Base-by-base conservation (phyloP, 768 basidiomycete genomes). In the Trametes punicea region DNA sequence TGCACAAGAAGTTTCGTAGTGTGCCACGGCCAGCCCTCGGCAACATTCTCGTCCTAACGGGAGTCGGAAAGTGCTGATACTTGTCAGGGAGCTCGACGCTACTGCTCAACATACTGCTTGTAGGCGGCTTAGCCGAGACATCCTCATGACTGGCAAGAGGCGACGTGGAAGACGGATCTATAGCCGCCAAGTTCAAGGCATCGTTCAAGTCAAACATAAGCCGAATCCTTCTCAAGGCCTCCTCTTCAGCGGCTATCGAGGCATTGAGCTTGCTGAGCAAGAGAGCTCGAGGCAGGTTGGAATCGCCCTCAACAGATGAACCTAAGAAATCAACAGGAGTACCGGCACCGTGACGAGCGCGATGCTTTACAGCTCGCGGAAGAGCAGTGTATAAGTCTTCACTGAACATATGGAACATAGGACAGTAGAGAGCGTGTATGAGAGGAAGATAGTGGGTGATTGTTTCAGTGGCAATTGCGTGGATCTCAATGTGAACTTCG, bases 61-160 rank as follows among this genome's bases (percentile, higher is more conserved):
- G 61, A 2, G 61, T 62, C 13, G 49, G 29, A 25, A 62, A 15
- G 33, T 57, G 58, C 8, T 57, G 49, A n/a, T 58, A 34, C 47
- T 62, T 57, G 29, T 51, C 31, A 8, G 38, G 21, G 3, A 53
- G 30, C 3, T 26, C 51, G 13, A 41, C 38, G 5, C 15, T 15
- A 34, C 20, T 4, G 2, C 25, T 25, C 31, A 38, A 46, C 2
- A n/a, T 23, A 2, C 10, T 20, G 23, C 4, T 16, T n/a, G 21
- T 20, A 13, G 31, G 31, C 18, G 30, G 31, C 11, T 16, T 21
- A 3, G 33, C 20, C 11, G 7, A 9, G 21, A 9, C 41, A 25
- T 31, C n/a, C 9, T 4, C 40, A 41, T n/a, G 31, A 3, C n/a
- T 36, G 15, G 20, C 31, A 38, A 26, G 46, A 10, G 45, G 31